These are phyloP conservation scores for Fusarium graminum DNA, from an alignment of 2,329 filamentous ascomycete species.

Conservation along the genomic window DNA sequence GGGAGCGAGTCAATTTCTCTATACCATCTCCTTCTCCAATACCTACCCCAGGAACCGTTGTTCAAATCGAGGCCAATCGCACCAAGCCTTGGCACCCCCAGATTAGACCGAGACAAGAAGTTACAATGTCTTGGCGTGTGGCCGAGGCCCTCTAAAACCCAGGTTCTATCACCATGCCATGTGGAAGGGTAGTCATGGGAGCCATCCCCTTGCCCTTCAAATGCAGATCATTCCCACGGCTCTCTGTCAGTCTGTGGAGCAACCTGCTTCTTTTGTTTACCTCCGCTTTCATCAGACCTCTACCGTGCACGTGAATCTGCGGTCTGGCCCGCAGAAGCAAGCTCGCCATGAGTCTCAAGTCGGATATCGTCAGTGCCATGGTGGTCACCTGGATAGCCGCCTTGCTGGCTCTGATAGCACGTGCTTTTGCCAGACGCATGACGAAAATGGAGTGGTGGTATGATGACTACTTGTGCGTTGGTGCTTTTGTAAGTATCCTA, in stretches of 20 bases:
- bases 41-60: conserved; percentile 28
- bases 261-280: conserved; percentile 9
- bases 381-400: conserved; percentile 43
- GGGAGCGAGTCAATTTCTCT: conserved; percentile 28
- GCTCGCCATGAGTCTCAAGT: conserved; percentile 37
- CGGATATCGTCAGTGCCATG: conserved; percentile 34
- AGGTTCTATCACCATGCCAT: background rate
- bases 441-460: conserved; percentile 46
- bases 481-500: conserved; percentile 45
- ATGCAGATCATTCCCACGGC: conserved; percentile 37
- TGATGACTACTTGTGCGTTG: conserved; percentile 45
- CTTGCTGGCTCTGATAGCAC: conserved; percentile 36
- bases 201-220: conserved; percentile 24
- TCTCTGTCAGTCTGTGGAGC: background rate
- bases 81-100: conserved; percentile 11
- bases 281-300: background rate
- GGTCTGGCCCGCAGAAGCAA: conserved; percentile 7
- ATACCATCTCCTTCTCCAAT: background rate
- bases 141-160: background rate
- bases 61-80: background rate
- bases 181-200: conserved; percentile 2
- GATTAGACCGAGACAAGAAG: conserved; percentile 16
- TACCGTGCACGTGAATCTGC: background rate
- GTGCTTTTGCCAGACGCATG: conserved; percentile 42
- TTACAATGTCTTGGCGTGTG: background rate